These are phyloP conservation scores for Stevia rebaudiana DNA, from an alignment of 140 eudicot genomes.

Conservation along the genomic window DNA sequence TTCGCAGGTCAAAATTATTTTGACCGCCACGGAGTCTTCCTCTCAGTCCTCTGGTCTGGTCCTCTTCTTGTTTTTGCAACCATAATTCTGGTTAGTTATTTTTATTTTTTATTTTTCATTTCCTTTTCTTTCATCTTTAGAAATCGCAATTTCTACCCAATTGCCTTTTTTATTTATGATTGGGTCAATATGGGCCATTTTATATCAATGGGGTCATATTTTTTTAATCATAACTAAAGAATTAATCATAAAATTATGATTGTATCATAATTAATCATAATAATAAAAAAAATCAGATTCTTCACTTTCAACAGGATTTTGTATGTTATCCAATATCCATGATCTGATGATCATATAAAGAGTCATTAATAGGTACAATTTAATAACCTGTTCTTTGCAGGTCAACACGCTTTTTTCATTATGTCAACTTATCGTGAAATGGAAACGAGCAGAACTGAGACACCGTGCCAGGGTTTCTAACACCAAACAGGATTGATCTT, in stretches of 20 bases:
- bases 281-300: not conserved
- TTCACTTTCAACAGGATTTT: not conserved
- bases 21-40: conserved; percentile 77
- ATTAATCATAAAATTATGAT: not conserved
- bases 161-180: not conserved
- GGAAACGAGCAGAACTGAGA: conserved; percentile 93
- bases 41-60: conserved; percentile 95
- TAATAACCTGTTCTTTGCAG: conserved; percentile 31
- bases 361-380: conserved; percentile 1
- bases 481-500: conserved; percentile 48
- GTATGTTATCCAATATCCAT: not conserved
- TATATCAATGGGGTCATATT: not conserved
- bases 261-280: not conserved
- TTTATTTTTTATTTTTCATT: not conserved
- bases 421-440: conserved; percentile 70
- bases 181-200: not conserved
- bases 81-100: conserved; percentile 63
- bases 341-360: not conserved
- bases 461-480: conserved; percentile 77
- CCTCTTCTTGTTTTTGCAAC: conserved; percentile 78
- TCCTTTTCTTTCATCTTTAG: not conserved
- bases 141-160: not conserved
- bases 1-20: conserved; percentile 92
- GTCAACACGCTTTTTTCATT: conserved; percentile 71
- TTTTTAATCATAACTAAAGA: not conserved